phyloP scores from a whole-genome alignment of 495 filamentous ascomycete genomes.

The Penicillium nucicola region DNA sequence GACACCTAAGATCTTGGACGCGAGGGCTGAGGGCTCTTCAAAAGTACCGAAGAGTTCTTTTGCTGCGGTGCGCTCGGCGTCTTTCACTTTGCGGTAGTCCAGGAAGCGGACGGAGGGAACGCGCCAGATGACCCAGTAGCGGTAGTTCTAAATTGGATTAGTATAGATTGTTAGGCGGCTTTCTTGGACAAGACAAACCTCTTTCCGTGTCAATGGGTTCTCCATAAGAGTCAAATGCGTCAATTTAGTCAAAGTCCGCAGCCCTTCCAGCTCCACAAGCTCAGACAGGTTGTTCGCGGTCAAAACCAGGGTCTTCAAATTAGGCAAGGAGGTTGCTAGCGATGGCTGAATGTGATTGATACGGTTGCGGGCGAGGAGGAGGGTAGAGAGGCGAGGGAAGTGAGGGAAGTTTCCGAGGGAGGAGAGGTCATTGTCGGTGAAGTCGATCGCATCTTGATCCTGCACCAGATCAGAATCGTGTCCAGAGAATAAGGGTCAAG shows the following conservation, averaged over 20 bases:
- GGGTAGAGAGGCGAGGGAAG: constrained; percentile 77
- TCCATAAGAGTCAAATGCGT: constrained; percentile 79
- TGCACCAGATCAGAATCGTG: constrained; percentile 23
- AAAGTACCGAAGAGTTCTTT: constrained; percentile 76
- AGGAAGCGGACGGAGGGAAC: constrained; percentile 83
- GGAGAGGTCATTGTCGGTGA: constrained; percentile 97
- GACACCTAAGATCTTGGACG: constrained; percentile 83
- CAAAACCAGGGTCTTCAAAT: constrained; percentile 73
- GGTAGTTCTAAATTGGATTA: constrained; percentile 68
- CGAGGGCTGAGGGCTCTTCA: constrained; percentile 74
- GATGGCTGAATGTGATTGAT: constrained; percentile 74
- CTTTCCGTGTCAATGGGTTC: constrained; percentile 87
- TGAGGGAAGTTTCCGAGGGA: constrained; percentile 91
- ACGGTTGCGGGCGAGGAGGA: constrained; percentile 88
- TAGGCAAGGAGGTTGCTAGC: constrained; percentile 70
- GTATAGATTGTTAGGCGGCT: not conserved
- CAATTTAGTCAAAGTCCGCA: constrained; percentile 64
- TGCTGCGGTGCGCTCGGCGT: constrained; percentile 73
- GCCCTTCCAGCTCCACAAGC: constrained; percentile 82
- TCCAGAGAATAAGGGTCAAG: not conserved
- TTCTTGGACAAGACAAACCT: constrained; percentile 55
- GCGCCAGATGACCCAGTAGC: constrained; percentile 86
- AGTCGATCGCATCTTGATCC: constrained; percentile 91
- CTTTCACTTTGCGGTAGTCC: constrained; percentile 89
- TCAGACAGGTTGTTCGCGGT: constrained; percentile 73